phyloP scores from a whole-genome alignment of 176 grass and related monocot genomes.

The Juncus effusus region DNA sequence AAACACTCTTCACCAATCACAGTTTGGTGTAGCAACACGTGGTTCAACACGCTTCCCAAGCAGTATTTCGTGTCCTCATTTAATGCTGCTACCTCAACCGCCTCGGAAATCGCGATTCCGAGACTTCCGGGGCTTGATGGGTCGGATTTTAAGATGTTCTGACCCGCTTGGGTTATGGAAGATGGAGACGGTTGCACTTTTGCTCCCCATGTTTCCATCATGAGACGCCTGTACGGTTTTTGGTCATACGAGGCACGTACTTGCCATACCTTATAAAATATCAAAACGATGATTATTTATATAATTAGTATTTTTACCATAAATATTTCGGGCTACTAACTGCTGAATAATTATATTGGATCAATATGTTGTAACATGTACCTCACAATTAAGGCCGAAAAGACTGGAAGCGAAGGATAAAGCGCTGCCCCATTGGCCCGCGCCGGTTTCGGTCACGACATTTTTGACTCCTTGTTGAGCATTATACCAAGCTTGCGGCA shows the following conservation, averaged over 20 bases:
- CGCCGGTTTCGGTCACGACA: slow-evolving; percentile 87
- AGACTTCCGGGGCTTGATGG: slow-evolving; percentile 79
- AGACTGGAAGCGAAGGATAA: slow-evolving; percentile 89
- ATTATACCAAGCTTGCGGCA: slow-evolving; percentile 91
- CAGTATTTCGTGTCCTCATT: slow-evolving; percentile 82
- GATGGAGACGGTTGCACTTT: slow-evolving; percentile 86
- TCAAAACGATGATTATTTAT: not conserved
- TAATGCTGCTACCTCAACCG: slow-evolving; percentile 73
- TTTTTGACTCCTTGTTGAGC: slow-evolving; percentile 66
- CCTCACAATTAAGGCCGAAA: slow-evolving; percentile 85
- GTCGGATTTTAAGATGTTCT: slow-evolving; percentile 45
- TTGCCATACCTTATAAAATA: slow-evolving; percentile 64
- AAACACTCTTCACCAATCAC: slow-evolving; percentile 92
- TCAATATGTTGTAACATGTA: slow-evolving; percentile 4
- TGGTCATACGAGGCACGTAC: slow-evolving; percentile 93
- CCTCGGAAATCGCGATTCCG: slow-evolving; percentile 92
- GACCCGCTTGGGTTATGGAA: slow-evolving; percentile 45
- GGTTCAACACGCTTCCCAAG: slow-evolving; percentile 90
- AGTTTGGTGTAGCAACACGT: slow-evolving; percentile 91
- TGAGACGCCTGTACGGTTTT: slow-evolving; percentile 81
- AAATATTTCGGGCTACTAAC: not conserved
- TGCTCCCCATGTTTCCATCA: slow-evolving; percentile 99
- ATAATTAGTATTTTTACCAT: not conserved
- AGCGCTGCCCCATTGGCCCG: slow-evolving; percentile 94
- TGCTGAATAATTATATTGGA: too few species aligned